Percentiles rank a stretch among this genome's conserved stretches.
phyloP scores from a whole-genome alignment of 1,284 basidiomycete genomes.

The Ganoderma boninense region DNA sequence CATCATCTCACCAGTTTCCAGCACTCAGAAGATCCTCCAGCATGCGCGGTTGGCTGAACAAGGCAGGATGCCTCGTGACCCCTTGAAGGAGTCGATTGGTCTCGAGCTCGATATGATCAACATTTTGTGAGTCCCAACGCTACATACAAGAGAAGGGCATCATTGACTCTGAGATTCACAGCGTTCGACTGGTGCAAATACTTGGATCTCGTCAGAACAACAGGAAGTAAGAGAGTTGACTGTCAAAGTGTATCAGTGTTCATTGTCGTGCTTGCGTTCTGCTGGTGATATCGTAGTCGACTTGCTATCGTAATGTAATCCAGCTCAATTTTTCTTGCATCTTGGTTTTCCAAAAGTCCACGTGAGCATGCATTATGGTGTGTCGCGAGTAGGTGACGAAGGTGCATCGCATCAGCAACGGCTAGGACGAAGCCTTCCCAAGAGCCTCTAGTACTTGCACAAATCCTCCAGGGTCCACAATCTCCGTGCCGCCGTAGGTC shows the following conservation, averaged over 20 bases:
- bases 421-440: conserved; percentile 51
- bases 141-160: background rate
- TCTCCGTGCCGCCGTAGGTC: conserved; percentile 97
- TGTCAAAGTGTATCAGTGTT: background rate
- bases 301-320: conserved; percentile 2
- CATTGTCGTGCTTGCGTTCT: background rate
- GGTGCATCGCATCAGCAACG: background rate
- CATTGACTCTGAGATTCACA: conserved; percentile 37
- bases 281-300: background rate
- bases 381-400: background rate
- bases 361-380: background rate
- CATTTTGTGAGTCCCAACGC: conserved; percentile 67
- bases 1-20: conserved; percentile 36
- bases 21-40: conserved; percentile 83
- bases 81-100: conserved; percentile 81
- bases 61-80: conserved; percentile 75
- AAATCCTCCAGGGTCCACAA: conserved; percentile 90
- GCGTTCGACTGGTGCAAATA: conserved; percentile 85
- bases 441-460: conserved; percentile 73
- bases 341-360: background rate
- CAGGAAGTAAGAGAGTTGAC: conserved; percentile 47
- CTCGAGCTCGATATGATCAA: conserved; percentile 91
- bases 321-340: background rate
- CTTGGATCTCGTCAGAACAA: conserved; percentile 71
- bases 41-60: conserved; percentile 79